Evolutionary conservation across 768 basidiomycete species (phyloP).

Genomic region (Leccinum olivaceopallidum): DNA sequence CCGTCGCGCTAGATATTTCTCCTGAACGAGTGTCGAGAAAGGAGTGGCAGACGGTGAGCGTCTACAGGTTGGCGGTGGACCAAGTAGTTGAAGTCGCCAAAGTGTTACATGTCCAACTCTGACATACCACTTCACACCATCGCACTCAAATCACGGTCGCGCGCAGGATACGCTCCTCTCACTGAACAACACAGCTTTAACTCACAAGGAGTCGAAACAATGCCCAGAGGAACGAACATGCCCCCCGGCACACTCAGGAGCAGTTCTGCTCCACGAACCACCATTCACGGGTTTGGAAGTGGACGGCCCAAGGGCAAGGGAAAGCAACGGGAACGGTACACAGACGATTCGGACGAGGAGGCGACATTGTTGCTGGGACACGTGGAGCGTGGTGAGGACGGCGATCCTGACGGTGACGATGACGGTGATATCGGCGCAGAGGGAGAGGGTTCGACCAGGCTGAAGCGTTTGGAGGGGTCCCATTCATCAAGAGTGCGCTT

Average conservation of each 20-base stretch:
- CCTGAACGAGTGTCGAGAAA: neutral
- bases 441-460: conserved; percentile 28
- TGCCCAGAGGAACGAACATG: conserved; percentile 24
- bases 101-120: conserved; percentile 39
- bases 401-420: conserved; percentile 38
- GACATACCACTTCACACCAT: conserved; percentile 72
- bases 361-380: conserved; percentile 46
- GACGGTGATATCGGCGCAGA: conserved; percentile 38
- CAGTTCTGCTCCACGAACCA: conserved; percentile 32
- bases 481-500: conserved; percentile 19
- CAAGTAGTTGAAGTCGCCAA: neutral
- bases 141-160: conserved; percentile 46
- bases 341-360: conserved; percentile 66
- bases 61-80: neutral
- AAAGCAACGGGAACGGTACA: conserved; percentile 54
- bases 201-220: conserved; percentile 23
- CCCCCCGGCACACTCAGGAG: conserved; percentile 34
- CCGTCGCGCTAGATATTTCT: neutral
- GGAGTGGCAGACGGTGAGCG: conserved; percentile 1
- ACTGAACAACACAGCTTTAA: conserved; percentile 28
- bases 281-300: conserved; percentile 15
- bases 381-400: conserved; percentile 35
- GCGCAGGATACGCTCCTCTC: conserved; percentile 49
- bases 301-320: conserved; percentile 37
- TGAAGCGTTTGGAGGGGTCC: conserved; percentile 29